phyloP scores from a whole-genome alignment of 179 eudicot species.

The Beta corolliflora region DNA sequence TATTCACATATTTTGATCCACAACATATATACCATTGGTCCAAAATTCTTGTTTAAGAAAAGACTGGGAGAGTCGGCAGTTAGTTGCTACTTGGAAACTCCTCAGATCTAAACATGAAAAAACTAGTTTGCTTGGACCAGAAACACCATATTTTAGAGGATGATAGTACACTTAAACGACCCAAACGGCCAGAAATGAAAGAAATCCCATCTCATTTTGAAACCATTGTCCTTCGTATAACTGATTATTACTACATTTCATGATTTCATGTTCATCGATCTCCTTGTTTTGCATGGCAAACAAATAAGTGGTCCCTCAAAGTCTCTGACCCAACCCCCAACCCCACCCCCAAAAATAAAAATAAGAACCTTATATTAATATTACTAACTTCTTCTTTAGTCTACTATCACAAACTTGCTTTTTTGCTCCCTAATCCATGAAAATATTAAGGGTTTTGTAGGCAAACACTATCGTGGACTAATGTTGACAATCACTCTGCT shows the following conservation, averaged over 20 bases:
- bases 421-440: no score
- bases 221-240: conserved; percentile 62
- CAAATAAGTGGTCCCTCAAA: conserved; percentile 32
- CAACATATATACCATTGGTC: no score
- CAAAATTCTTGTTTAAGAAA: no score
- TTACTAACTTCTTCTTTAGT: neutral
- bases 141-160: neutral
- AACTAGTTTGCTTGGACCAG: neutral
- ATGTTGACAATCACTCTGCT: no score
- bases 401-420: no score
- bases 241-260: neutral
- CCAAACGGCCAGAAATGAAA: conserved; percentile 15
- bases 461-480: no score
- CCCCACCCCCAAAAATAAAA: neutral
- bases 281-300: conserved; percentile 20
- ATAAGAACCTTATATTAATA: neutral
- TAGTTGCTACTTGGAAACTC: no score
- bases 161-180: neutral
- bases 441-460: no score
- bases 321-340: neutral
- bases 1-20: no score
- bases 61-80: no score
- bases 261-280: neutral
- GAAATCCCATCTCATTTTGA: neutral
- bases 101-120: neutral